Base-by-base conservation (phyloP, 768 basidiomycete genomes). In the Kwoniella mangroviensis region DNA sequence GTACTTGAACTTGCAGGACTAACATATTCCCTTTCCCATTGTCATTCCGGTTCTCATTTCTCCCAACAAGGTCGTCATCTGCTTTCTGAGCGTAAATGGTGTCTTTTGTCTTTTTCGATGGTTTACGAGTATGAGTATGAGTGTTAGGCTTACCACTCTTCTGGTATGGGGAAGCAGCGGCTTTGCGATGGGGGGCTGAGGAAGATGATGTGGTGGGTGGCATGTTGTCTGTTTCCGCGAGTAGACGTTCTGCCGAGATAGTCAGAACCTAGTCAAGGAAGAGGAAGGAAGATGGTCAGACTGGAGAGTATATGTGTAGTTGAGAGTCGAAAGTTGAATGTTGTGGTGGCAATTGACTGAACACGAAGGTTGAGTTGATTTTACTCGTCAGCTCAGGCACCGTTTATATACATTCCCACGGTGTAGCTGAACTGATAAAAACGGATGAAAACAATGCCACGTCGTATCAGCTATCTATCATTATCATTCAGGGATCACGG, bases 371-470 rank as follows among this genome's bases (percentile, higher is more conserved):
- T 40, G 56, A 57, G 1, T 57, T 26, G 22, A 24, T 57, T 57
- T 57, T 26, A 11, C 56, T 11, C 24, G 4, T n/a, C 21, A 22
- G 11, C 26, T 57, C 22, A 57, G 56, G 56, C 56, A 57, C 56
- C 7, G 2, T 15, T 2, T 3, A 26, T 26, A 26, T 24, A 26
- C 56, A 41, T 42, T 60, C 58, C 58, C 58, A 60, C 58, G 58
- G 34, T 34, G 28, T 26, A 22, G 9, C 1, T n/a, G 5, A 4
- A 17, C 1, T 19, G 26, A 42, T 60, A 17, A 21, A 21, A 1
- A 21, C 24, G n/a, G 58, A n/a, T 41, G n/a, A 10, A 12, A 60
- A 15, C 17, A 60, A 60, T 60, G 58, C 58, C 58, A 60, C 58
- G 58, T n/a, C 40, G 58, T 22, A 26, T 21, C 9, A 17, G 5